These are phyloP conservation scores for Gryganskiella cystojenkinii DNA, from an alignment of 192 early-diverging fungal species.

Conservation along the genomic window DNA sequence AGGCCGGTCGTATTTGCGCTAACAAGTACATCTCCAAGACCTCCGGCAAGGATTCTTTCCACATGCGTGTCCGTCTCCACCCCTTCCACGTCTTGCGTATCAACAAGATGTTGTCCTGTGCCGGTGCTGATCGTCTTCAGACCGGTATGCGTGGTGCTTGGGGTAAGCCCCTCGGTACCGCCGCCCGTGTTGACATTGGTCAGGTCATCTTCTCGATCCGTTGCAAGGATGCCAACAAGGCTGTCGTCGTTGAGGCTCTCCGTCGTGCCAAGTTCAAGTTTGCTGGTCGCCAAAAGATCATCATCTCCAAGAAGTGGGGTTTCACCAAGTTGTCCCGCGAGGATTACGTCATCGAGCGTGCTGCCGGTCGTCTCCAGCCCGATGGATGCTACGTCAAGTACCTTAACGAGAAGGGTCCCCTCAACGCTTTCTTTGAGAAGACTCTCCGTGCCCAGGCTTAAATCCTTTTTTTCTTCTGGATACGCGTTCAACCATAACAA, in stretches of 20 bases:
- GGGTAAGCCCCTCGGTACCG: slow-evolving; percentile 96
- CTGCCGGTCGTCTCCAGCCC: slow-evolving; percentile 83
- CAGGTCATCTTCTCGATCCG: slow-evolving; percentile 97
- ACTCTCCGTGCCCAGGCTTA: slow-evolving; percentile 31
- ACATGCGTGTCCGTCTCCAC: slow-evolving; percentile 98
- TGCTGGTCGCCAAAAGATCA: slow-evolving; percentile 98
- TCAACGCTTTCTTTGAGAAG: slow-evolving; percentile 62
- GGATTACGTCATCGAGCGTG: slow-evolving; percentile 87
- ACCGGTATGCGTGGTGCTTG: slow-evolving; percentile 99
- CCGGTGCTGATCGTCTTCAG: slow-evolving; percentile 99
- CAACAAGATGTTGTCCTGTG: slow-evolving; percentile 99
- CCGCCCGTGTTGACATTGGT: slow-evolving; percentile 98
- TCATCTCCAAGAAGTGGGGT: slow-evolving; percentile 99
- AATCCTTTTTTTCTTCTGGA: not conserved
- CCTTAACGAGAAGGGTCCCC: slow-evolving; percentile 85
- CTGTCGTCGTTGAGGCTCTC: slow-evolving; percentile 89
- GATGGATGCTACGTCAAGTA: slow-evolving; percentile 99
- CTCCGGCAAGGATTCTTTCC: slow-evolving; percentile 99
- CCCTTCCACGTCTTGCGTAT: slow-evolving; percentile 99
- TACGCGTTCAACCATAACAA: too few species aligned
- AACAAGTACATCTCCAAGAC: slow-evolving; percentile 99
- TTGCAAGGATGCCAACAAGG: slow-evolving; percentile 95
- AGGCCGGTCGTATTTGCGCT: slow-evolving; percentile 96
- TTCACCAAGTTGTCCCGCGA: slow-evolving; percentile 98
- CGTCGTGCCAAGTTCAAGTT: slow-evolving; percentile 90